Conservation (phyloP, 2,329 filamentous ascomycete genomes). For the Ophiobolus disseminans region DNA sequence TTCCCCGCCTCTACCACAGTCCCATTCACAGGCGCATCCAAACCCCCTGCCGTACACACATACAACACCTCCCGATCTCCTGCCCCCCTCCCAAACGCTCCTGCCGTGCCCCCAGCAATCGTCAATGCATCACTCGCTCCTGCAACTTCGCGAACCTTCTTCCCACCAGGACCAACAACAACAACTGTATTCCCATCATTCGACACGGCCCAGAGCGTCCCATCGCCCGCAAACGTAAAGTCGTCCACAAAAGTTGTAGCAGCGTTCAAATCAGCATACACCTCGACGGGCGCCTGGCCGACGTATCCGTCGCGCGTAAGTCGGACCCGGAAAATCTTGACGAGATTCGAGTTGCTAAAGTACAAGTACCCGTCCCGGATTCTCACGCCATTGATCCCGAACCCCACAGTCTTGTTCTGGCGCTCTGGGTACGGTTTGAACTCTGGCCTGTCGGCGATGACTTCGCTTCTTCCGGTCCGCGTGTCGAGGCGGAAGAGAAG, state of each 20-base stretch:
- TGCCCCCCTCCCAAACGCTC: constrained; percentile 8
- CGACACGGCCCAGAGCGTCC: constrained; percentile 9
- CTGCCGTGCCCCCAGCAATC: constrained; percentile 11
- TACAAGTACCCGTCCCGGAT: constrained; percentile 7
- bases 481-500: constrained; percentile 12
- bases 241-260: constrained; percentile 13
- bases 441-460: constrained; percentile 11
- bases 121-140: constrained; percentile 5
- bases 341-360: constrained; percentile 13
- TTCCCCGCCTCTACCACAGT: constrained; percentile 13
- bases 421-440: constrained; percentile 11
- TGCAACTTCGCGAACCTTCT: constrained; percentile 1
- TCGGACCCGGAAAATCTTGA: constrained; percentile 6
- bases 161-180: constrained; percentile 1
- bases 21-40: constrained; percentile 13
- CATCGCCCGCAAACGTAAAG: constrained; percentile 6
- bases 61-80: constrained; percentile 10
- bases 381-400: constrained; percentile 14
- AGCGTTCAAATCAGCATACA: constrained; percentile 9
- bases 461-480: constrained; percentile 2
- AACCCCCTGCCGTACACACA: constrained; percentile 11
- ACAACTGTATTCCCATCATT: constrained; percentile 15
- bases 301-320: constrained; percentile 10
- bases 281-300: constrained; percentile 4
- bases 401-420: constrained; percentile 11